A percentile compares a stretch with the other conserved stretches of the same genome.
phyloP scores from a whole-genome alignment of 257 asterid species.

The Nicotiana knightiana region DNA sequence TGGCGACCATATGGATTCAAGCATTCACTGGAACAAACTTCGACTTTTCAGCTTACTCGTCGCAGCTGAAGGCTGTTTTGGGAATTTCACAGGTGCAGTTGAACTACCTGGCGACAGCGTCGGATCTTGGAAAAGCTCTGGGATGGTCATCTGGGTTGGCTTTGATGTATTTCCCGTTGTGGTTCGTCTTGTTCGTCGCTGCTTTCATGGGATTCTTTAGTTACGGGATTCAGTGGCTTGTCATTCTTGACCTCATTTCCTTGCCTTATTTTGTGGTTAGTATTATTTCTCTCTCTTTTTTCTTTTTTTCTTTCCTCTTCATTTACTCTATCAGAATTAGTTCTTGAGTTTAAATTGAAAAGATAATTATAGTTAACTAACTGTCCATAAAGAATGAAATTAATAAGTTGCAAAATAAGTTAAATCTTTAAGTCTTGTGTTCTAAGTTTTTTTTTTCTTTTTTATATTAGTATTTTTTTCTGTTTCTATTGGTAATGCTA shows the following conservation, averaged over 20 bases:
- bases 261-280: conserved; percentile 85
- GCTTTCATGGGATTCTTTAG: conserved; percentile 78
- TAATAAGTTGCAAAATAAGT: too few relatives aligned
- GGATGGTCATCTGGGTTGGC: conserved; percentile 96
- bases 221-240: conserved; percentile 85
- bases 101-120: conserved; percentile 81
- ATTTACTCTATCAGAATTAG: background rate
- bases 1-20: conserved; percentile 84
- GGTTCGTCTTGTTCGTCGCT: conserved; percentile 69
- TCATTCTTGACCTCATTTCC: conserved; percentile 33
- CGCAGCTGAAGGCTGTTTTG: conserved; percentile 60
- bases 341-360: background rate
- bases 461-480: background rate
- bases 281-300: conserved; percentile 2
- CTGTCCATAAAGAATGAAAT: too few relatives aligned
- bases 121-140: conserved; percentile 79
- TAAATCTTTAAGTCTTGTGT: too few relatives aligned
- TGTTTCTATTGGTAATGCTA: background rate
- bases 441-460: too few relatives aligned
- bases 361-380: too few relatives aligned
- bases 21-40: conserved; percentile 88
- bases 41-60: conserved; percentile 85
- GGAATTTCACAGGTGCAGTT: conserved; percentile 83
- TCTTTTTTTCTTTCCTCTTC: background rate
- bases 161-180: conserved; percentile 52